Percentiles rank a stretch among this genome's conserved stretches.
Conservation (phyloP, 805 yeast species). For the Candida corydali region DNA sequence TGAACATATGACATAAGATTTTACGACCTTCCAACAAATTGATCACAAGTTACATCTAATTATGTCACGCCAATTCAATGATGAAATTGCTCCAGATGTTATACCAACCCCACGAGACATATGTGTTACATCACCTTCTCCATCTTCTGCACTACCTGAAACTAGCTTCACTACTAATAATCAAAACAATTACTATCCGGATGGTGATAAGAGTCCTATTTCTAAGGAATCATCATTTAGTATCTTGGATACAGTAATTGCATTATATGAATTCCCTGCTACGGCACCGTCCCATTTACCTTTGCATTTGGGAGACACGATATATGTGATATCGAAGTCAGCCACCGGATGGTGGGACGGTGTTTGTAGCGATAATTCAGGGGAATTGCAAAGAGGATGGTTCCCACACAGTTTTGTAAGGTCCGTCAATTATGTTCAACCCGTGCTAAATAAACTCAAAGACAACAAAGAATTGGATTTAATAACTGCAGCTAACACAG, state of each 20-base stretch:
- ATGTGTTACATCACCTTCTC: neutral
- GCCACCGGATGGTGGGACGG: constrained; percentile 91
- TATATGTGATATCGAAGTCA: constrained; percentile 63
- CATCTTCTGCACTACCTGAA: neutral
- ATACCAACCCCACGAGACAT: constrained; percentile 10
- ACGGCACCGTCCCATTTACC: constrained; percentile 50
- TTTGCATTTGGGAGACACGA: constrained; percentile 60
- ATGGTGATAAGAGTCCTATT: constrained; percentile 11
- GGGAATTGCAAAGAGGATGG: constrained; percentile 69
- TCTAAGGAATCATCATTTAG: constrained; percentile 26
- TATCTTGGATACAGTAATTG: constrained; percentile 56
- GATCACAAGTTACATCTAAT: too few relatives aligned
- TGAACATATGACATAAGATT: too few relatives aligned
- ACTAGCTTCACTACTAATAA: constrained; percentile 8
- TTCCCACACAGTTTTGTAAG: constrained; percentile 67
- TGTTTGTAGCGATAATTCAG: constrained; percentile 31
- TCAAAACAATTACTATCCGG: constrained; percentile 21
- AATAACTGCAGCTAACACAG: constrained; percentile 44
- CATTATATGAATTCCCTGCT: constrained; percentile 51
- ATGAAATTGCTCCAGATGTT: constrained; percentile 40
- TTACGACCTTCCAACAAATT: too few relatives aligned
- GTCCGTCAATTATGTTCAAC: constrained; percentile 41
- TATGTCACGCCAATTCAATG: constrained; percentile 17
- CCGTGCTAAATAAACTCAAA: constrained; percentile 33
- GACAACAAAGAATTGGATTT: constrained; percentile 38